Base-by-base conservation (phyloP, 2,329 filamentous ascomycete species). In the Penicillium sp. region DNA sequence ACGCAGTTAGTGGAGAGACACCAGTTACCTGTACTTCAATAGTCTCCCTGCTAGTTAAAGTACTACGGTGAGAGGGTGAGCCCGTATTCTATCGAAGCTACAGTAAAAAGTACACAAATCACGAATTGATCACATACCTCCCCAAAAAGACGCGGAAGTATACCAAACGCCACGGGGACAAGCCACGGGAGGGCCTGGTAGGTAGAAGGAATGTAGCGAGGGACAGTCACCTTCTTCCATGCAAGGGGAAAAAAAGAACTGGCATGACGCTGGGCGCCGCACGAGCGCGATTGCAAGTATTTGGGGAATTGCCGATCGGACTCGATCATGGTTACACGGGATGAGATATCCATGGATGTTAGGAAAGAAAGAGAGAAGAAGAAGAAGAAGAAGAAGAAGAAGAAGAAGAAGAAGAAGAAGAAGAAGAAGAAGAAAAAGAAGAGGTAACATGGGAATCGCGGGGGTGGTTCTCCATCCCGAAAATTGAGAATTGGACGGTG, bases 1-100 rank as follows among this genome's bases (percentile, higher is more conserved):
- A 70, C 68, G 67, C 68, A 69, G 56, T 33, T 42, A 54, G 68
- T 66, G 67, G 67, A 54, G 56, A 64, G 60, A n/a, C 37, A 35
- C 30, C 30, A 30, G 49, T 10, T n/a, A 35, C 35, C 49, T 51
- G 49, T 15, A 51, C 49, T 35, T 33, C 30, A 51, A 30, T 49
- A n/a, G 45, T 49, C 26, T 10, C 15, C 17, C 17, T 49, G 15
- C 45, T 30, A 45, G 24, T 49, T 28, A 4, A 10, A 22, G 24
- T 28, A 17, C 45, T 4, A 33, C 30, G 6, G 22, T 28, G 7
- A 30, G 24, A 49, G 10, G 8, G 30, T 1, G 7, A 47, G 15
- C 45, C 26, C 45, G 45, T 10, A 22, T 5, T 19, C 28, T 51
- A 51, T 19, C 12, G n/a, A 51, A 30, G 24, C 22, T 28, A 28